These are phyloP conservation scores for Sporothrix protearum DNA, from an alignment of 2,329 filamentous ascomycete species.

Conservation along the genomic window DNA sequence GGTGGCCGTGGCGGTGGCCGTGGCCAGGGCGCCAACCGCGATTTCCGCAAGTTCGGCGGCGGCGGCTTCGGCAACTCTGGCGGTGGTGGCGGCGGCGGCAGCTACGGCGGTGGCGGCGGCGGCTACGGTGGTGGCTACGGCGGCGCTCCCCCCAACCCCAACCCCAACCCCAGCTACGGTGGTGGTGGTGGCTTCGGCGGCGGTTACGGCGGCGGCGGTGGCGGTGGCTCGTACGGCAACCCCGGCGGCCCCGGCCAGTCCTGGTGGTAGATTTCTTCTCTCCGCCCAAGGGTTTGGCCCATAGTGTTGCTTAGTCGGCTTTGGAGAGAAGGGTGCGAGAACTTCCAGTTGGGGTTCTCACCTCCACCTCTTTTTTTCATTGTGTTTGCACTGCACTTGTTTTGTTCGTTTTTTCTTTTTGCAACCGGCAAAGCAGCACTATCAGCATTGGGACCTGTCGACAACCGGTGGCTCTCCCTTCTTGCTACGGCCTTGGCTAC, in stretches of 20 bases:
- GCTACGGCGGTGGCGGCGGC: constrained; percentile 40
- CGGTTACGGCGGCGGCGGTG: constrained; percentile 47
- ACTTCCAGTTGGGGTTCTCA: neutral
- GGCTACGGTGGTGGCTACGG: constrained; percentile 41
- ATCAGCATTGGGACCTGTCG: neutral
- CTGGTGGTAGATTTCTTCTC: constrained; percentile 56
- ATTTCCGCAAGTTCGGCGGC: constrained; percentile 78
- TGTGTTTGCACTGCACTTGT: constrained; percentile 18
- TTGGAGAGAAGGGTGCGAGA: neutral
- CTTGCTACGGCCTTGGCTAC: neutral
- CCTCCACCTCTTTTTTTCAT: neutral
- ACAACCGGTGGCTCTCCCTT: neutral
- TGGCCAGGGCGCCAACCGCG: constrained; percentile 70
- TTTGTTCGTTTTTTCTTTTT: constrained; percentile 22
- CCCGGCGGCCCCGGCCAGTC: constrained; percentile 61
- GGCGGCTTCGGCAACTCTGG: constrained; percentile 49
- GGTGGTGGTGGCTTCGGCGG: constrained; percentile 53
- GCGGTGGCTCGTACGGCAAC: constrained; percentile 57
- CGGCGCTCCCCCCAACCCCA: constrained; percentile 37
- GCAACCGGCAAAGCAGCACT: constrained; percentile 5
- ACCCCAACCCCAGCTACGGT: constrained; percentile 39
- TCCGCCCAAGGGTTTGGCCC: neutral
- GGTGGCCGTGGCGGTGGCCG: constrained; percentile 69
- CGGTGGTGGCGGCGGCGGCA: constrained; percentile 54
- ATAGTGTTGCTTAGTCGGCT: constrained; percentile 6